A percentile compares a stretch with the other conserved stretches of the same genome.
Conservation (phyloP, 192 early-diverging fungal genomes). For the Coemansia sp. region DNA sequence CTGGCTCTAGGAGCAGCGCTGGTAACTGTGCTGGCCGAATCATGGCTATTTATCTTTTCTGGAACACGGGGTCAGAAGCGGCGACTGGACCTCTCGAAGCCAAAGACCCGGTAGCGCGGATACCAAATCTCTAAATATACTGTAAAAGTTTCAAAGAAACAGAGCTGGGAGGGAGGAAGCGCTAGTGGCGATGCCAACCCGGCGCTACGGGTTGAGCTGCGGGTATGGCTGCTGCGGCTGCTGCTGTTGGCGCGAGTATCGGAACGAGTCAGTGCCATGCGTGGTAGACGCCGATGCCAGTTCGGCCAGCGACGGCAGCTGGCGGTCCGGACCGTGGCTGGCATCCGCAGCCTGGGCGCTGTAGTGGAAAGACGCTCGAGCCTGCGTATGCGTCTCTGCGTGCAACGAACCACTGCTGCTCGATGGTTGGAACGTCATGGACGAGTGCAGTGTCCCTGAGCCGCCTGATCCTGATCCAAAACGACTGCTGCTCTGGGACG, state of each 20-base stretch:
- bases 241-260: slow-evolving; percentile 23
- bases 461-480: neutral
- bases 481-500: slow-evolving; percentile 7
- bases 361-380: neutral
- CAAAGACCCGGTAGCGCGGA: too few relatives aligned
- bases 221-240: slow-evolving; percentile 15
- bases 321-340: slow-evolving; percentile 17
- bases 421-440: slow-evolving; percentile 12
- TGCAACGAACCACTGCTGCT: slow-evolving; percentile 3
- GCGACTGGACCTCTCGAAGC: too few relatives aligned
- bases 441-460: slow-evolving; percentile 12
- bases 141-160: too few relatives aligned
- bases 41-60: slow-evolving; percentile 40
- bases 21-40: slow-evolving; percentile 25
- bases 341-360: neutral
- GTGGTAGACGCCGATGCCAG: slow-evolving; percentile 32
- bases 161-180: too few relatives aligned
- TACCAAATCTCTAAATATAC: too few relatives aligned
- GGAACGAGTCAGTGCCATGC: slow-evolving; percentile 23
- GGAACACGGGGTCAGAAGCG: slow-evolving; percentile 37
- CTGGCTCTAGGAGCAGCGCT: slow-evolving; percentile 28
- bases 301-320: slow-evolving; percentile 47
- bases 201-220: slow-evolving; percentile 15
- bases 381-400: neutral
- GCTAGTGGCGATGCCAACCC: neutral